These are phyloP conservation scores for Naganishia friedmannii DNA, from an alignment of 768 basidiomycete species.

Conservation along the genomic window DNA sequence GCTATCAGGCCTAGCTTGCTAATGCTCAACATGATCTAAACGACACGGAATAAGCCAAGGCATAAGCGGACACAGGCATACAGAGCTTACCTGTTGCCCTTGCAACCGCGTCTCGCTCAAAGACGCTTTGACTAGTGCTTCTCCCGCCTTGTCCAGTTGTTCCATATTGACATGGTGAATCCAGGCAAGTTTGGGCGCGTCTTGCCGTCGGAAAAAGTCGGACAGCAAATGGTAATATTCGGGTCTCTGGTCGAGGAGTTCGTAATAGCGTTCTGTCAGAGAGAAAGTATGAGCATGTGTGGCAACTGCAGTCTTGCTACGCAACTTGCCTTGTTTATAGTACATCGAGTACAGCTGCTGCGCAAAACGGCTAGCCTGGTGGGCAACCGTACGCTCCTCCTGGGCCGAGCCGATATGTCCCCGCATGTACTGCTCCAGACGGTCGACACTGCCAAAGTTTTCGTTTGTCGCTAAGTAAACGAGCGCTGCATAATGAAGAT, in stretches of 20 bases:
- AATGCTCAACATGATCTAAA: slow-evolving; percentile 23
- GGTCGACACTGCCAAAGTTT: background rate
- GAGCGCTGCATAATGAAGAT: slow-evolving; percentile 19
- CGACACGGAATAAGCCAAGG: background rate
- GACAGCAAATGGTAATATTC: slow-evolving; percentile 21
- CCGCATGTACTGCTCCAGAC: slow-evolving; percentile 20
- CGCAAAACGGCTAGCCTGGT: slow-evolving; percentile 21
- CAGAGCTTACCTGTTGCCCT: slow-evolving; percentile 12
- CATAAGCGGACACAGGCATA: background rate
- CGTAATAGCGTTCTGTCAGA: slow-evolving; percentile 7
- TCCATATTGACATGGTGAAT: slow-evolving; percentile 14
- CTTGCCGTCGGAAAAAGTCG: slow-evolving; percentile 19
- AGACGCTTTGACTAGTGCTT: slow-evolving; percentile 7
- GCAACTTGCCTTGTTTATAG: slow-evolving; percentile 22
- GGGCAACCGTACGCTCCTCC: background rate
- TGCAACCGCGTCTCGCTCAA: background rate
- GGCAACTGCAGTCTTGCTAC: background rate
- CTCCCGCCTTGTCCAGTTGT: slow-evolving; percentile 9
- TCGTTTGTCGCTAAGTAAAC: slow-evolving; percentile 19
- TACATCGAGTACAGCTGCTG: slow-evolving; percentile 22
- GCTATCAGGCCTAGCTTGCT: slow-evolving; percentile 20
- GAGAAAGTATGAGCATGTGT: background rate
- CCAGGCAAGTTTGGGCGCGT: slow-evolving; percentile 19
- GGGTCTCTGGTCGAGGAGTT: slow-evolving; percentile 20
- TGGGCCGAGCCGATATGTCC: slow-evolving; percentile 8